These are phyloP conservation scores for Cyberlindnera nakhonratchasimensis DNA, from an alignment of 805 yeast genomes.

Conservation along the genomic window DNA sequence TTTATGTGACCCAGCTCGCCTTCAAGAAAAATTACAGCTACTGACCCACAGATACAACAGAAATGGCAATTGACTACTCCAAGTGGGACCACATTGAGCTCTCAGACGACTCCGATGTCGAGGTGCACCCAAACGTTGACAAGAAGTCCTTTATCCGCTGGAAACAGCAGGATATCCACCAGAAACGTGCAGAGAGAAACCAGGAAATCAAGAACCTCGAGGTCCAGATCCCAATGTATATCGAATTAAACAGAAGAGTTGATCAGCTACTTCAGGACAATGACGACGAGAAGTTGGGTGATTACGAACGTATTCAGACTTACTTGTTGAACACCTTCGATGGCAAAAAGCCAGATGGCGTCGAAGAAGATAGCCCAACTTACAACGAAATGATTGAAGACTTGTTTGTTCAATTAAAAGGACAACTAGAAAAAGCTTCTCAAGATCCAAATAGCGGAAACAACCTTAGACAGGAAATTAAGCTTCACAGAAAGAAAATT, in stretches of 20 bases:
- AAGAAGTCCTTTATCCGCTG: slow-evolving; percentile 87
- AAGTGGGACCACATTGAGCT: slow-evolving; percentile 97
- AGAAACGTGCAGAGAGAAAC: slow-evolving; percentile 78
- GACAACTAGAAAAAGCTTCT: slow-evolving; percentile 50
- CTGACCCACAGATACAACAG: background rate
- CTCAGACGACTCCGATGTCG: slow-evolving; percentile 95
- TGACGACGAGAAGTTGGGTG: slow-evolving; percentile 36
- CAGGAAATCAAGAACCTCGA: slow-evolving; percentile 72
- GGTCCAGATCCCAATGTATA: slow-evolving; percentile 79
- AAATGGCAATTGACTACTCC: slow-evolving; percentile 87
- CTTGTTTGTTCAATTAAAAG: slow-evolving; percentile 70
- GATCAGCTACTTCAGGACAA: slow-evolving; percentile 52
- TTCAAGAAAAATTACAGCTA: no score
- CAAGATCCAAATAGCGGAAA: slow-evolving; percentile 41
- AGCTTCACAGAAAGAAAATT: slow-evolving; percentile 67
- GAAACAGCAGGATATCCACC: slow-evolving; percentile 97
- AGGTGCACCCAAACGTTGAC: slow-evolving; percentile 98
- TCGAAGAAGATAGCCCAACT: slow-evolving; percentile 50
- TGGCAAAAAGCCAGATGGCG: slow-evolving; percentile 52
- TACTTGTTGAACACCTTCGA: slow-evolving; percentile 54
- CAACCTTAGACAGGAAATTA: slow-evolving; percentile 35
- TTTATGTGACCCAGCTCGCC: no score
- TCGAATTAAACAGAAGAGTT: slow-evolving; percentile 67
- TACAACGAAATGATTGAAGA: slow-evolving; percentile 94
- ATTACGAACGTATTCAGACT: slow-evolving; percentile 33